Evolutionary conservation across 768 basidiomycete species (phyloP).

Genomic region (Russula compacta): DNA sequence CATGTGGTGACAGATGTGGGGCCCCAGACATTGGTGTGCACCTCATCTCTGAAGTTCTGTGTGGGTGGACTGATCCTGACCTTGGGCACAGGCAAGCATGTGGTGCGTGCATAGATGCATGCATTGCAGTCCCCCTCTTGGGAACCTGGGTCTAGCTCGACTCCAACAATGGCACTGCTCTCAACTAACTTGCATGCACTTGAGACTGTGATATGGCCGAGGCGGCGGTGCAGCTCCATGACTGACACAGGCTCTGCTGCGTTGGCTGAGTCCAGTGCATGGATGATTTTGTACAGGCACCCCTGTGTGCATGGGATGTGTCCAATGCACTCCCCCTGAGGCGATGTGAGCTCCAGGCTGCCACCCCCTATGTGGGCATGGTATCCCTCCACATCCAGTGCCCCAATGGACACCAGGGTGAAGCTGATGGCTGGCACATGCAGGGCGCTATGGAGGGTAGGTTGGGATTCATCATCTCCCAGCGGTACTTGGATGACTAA

Average conservation of each 20-base stretch:
- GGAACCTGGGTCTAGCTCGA: neutral
- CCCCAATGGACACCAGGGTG: neutral
- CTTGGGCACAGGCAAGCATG: too few relatives aligned
- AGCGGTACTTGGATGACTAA: neutral
- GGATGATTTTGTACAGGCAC: neutral
- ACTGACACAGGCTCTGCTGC: neutral
- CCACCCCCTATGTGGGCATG: neutral
- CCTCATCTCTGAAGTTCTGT: neutral
- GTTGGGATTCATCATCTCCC: neutral
- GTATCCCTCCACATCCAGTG: neutral
- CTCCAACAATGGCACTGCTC: neutral
- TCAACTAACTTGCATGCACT: neutral
- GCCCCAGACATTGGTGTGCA: neutral
- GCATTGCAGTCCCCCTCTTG: neutral
- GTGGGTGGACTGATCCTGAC: too few relatives aligned
- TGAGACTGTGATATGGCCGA: neutral
- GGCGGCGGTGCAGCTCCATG: neutral
- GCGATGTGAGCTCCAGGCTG: neutral
- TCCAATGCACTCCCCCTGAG: neutral
- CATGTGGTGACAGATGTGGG: neutral
- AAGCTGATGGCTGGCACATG: neutral
- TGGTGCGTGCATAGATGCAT: neutral
- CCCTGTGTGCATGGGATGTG: neutral
- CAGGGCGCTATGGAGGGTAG: neutral
- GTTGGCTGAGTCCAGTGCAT: neutral